Conservation (phyloP, 78 protist species). For the Planoprotostelium fungivorum region DNA sequence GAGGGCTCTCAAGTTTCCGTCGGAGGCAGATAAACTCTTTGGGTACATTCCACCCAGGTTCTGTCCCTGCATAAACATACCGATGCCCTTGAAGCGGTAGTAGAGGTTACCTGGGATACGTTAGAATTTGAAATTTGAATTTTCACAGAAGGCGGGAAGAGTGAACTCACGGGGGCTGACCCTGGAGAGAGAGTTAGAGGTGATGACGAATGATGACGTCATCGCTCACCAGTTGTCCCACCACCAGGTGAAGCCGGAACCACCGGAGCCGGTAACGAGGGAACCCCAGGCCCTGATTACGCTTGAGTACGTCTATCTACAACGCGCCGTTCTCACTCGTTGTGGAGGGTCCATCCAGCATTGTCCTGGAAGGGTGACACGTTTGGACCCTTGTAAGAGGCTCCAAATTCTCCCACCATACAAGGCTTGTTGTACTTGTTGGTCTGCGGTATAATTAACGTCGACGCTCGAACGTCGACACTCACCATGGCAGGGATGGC, state of each 20-base stretch:
- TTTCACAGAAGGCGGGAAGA: no score
- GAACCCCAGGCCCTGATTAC: background rate
- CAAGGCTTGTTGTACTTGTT: background rate
- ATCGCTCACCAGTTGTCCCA: background rate
- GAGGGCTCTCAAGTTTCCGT: background rate
- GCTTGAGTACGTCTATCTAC: no score
- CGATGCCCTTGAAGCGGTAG: background rate
- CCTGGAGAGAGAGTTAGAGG: no score
- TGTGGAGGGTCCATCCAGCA: background rate
- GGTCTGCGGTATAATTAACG: background rate
- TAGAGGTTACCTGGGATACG: no score
- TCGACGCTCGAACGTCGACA: background rate
- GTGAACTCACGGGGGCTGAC: no score
- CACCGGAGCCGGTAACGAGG: background rate
- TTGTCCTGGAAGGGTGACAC: background rate
- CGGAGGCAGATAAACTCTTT: background rate
- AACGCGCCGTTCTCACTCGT: no score
- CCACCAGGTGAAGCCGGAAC: background rate
- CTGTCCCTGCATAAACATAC: background rate
- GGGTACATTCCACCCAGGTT: background rate
- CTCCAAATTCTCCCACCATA: background rate
- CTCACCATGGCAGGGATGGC: background rate
- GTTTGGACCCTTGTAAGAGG: background rate
- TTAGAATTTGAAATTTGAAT: no score
- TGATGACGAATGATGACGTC: background rate